These are phyloP conservation scores for Sequoia sempervirens DNA, from an alignment of 75 land plant genomes.

Conservation along the genomic window DNA sequence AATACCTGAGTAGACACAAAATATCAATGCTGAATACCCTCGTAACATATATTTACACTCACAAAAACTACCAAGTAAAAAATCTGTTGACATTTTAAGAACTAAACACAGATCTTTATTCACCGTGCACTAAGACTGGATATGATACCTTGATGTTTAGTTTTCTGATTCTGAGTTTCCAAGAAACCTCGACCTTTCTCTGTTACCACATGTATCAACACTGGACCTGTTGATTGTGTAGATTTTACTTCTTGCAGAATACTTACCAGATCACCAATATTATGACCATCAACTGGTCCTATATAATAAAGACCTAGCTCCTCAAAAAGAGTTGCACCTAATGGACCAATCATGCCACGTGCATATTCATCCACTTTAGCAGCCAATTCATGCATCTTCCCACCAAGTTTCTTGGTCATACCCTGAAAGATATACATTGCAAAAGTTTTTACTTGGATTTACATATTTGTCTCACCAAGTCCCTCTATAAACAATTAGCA, in stretches of 20 bases:
- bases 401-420: slow-evolving; percentile 75
- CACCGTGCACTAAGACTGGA: not conserved
- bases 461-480: not conserved
- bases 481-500: not conserved
- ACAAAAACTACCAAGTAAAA: not conserved
- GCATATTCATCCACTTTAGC: slow-evolving; percentile 88
- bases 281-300: slow-evolving; percentile 82
- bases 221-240: slow-evolving; percentile 68
- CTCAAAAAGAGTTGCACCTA: slow-evolving; percentile 75
- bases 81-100: not conserved
- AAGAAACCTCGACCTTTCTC: slow-evolving; percentile 37
- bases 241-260: slow-evolving; percentile 57
- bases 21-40: not conserved
- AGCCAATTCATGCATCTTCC: slow-evolving; percentile 63
- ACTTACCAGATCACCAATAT: slow-evolving; percentile 63
- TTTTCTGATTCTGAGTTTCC: not conserved
- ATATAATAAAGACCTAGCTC: slow-evolving; percentile 86
- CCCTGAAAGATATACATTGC: slow-evolving; percentile 32
- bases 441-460: not conserved
- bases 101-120: not conserved
- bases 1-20: slow-evolving; percentile 8
- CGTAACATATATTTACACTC: not conserved
- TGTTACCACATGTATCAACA: slow-evolving; percentile 65
- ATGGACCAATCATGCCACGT: slow-evolving; percentile 78
- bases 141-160: not conserved